Conservation (phyloP, 495 filamentous ascomycete species). For the Patellaria atrata region DNA sequence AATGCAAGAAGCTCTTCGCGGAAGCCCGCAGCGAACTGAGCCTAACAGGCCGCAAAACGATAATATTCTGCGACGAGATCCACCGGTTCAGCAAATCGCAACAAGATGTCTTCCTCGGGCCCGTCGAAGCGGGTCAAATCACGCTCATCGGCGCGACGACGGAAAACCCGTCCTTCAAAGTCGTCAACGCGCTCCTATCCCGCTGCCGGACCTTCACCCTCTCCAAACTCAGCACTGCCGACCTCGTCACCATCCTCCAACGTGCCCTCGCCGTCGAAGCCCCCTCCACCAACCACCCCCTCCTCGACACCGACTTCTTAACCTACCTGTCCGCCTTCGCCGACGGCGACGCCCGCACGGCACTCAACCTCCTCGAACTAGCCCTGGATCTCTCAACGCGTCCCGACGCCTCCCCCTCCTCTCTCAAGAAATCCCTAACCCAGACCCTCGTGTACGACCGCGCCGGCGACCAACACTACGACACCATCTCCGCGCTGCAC, state of each 20-base stretch:
- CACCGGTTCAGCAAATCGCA: conserved; percentile 88
- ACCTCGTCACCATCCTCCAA: conserved; percentile 55
- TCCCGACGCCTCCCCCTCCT: conserved; percentile 40
- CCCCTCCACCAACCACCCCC: conserved; percentile 22
- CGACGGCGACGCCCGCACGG: conserved; percentile 84
- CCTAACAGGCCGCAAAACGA: conserved; percentile 78
- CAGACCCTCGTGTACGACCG: conserved; percentile 90
- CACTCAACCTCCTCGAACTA: conserved; percentile 82
- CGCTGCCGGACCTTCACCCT: conserved; percentile 85
- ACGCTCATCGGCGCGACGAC: conserved; percentile 92
- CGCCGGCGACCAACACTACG: conserved; percentile 88
- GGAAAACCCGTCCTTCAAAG: conserved; percentile 92
- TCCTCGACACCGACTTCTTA: conserved; percentile 67
- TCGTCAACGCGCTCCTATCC: conserved; percentile 75
- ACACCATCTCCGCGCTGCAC: conserved; percentile 93
- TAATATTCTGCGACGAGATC: conserved; percentile 96
- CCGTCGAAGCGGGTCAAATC: conserved; percentile 81
- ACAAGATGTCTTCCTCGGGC: conserved; percentile 89
- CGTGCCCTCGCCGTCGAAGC: conserved; percentile 43
- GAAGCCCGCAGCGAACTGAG: conserved; percentile 72
- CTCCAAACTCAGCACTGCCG: conserved; percentile 51
- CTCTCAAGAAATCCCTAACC: conserved; percentile 66
- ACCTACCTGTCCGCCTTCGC: conserved; percentile 70
- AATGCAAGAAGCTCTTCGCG: conserved; percentile 85
- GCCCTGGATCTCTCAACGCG: conserved; percentile 51